Evolutionary conservation across 805 yeast species (phyloP).

Genomic region (Starmerella apis): DNA sequence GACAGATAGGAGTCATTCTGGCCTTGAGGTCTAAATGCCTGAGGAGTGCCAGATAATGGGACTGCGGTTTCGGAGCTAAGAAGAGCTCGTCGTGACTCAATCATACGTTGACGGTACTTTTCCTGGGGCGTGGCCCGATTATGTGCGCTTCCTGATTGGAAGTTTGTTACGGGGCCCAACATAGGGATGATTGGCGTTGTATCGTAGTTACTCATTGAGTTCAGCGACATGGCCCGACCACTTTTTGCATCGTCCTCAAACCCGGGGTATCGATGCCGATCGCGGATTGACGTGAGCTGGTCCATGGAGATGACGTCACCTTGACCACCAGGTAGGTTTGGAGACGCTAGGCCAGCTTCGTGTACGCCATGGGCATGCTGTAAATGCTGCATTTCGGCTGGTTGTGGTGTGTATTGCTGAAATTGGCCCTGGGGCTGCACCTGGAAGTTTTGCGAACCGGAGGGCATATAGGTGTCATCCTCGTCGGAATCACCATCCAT

Average conservation of each 20-base stretch:
- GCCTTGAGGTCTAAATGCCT: slow-evolving; percentile 2
- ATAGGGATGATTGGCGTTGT: slow-evolving; percentile 33
- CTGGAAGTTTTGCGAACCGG: slow-evolving; percentile 20
- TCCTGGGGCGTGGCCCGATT: slow-evolving; percentile 16
- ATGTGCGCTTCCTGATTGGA: slow-evolving; percentile 8
- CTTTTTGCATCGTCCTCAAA: slow-evolving; percentile 16
- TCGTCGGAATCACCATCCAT: slow-evolving; percentile 24
- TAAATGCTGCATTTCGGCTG: neutral
- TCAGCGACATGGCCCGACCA: slow-evolving; percentile 29
- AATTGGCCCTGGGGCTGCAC: neutral
- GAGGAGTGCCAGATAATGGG: slow-evolving; percentile 19
- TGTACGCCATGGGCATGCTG: neutral
- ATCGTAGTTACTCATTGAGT: slow-evolving; percentile 30
- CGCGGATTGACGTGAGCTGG: slow-evolving; percentile 25
- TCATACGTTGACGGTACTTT: slow-evolving; percentile 27
- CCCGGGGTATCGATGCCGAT: slow-evolving; percentile 32
- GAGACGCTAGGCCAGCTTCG: slow-evolving; percentile 3
- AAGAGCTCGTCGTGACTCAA: slow-evolving; percentile 25
- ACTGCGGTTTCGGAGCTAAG: slow-evolving; percentile 22
- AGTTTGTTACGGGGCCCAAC: slow-evolving; percentile 20
- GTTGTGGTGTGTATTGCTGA: neutral
- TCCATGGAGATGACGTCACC: slow-evolving; percentile 22
- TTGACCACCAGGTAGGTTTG: neutral
- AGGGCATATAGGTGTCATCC: slow-evolving; percentile 26
- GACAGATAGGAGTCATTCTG: neutral